Evolutionary conservation across 225 moss, liverwort and hornwort genomes (phyloP).

Genomic region (Takakia lepidozioides): DNA sequence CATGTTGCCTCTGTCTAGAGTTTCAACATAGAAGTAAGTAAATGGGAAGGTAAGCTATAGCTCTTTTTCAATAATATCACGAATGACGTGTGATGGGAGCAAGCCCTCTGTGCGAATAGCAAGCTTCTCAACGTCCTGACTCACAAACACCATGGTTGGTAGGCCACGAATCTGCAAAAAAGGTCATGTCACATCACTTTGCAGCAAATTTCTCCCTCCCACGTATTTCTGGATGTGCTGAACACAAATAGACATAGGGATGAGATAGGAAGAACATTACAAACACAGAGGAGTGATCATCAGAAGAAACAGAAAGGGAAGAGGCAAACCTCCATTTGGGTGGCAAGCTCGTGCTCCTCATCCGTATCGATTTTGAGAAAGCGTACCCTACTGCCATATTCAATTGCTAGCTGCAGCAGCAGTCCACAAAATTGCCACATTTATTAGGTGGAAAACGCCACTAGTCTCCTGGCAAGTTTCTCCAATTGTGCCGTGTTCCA

Average conservation of each 20-base stretch:
- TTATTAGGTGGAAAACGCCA: no score
- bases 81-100: conserved; percentile 57
- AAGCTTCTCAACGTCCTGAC: conserved; percentile 75
- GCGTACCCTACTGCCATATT: conserved; percentile 68
- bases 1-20: no score
- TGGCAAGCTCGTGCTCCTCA: conserved; percentile 90
- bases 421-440: conserved; percentile 7
- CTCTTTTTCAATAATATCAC: conserved; percentile 91
- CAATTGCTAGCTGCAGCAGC: conserved; percentile 72
- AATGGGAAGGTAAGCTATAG: conserved; percentile 3
- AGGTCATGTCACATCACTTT: not conserved
- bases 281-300: no score
- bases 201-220: no score
- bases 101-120: conserved; percentile 94
- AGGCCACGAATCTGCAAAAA: conserved; percentile 78
- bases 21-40: no score
- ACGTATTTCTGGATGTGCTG: no score
- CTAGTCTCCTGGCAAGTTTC: no score
- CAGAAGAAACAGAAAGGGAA: not conserved
- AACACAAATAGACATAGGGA: no score
- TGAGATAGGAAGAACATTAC: no score
- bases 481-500: no score
- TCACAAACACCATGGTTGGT: conserved; percentile 93
- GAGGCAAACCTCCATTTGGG: conserved; percentile 74
- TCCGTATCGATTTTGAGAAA: conserved; percentile 97